These are phyloP conservation scores for Mycena capillaripes DNA, from an alignment of 768 basidiomycete genomes.

Conservation along the genomic window DNA sequence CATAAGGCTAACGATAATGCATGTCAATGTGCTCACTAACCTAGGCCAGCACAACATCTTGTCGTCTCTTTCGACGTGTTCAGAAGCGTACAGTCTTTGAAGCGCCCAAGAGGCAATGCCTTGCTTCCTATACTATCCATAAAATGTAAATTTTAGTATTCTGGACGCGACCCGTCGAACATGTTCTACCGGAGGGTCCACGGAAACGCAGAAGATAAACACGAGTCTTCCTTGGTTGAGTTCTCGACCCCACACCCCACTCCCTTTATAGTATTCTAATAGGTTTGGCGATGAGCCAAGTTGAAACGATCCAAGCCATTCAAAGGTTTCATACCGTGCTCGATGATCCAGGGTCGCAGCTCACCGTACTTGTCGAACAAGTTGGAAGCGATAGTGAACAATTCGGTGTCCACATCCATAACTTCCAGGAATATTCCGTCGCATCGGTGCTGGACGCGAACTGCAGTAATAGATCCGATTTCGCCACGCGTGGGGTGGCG, in stretches of 20 bases:
- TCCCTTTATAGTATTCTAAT: slow-evolving; percentile 27
- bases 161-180: neutral
- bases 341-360: no score
- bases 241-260: slow-evolving; percentile 26
- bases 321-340: no score
- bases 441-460: neutral
- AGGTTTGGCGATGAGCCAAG: no score
- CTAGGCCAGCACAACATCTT: slow-evolving; percentile 27
- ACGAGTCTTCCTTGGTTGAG: slow-evolving; percentile 10
- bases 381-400: slow-evolving; percentile 15
- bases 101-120: slow-evolving; percentile 22
- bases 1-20: neutral
- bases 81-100: slow-evolving; percentile 14
- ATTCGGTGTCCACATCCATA: slow-evolving; percentile 15
- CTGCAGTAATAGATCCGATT: slow-evolving; percentile 2
- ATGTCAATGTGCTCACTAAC: neutral
- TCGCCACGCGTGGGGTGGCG: slow-evolving; percentile 3
- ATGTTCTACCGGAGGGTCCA: slow-evolving; percentile 2
- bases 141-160: neutral
- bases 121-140: slow-evolving; percentile 17
- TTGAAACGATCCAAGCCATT: no score
- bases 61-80: slow-evolving; percentile 17
- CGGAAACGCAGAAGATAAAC: slow-evolving; percentile 5
- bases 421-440: slow-evolving; percentile 11
- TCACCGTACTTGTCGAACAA: slow-evolving; percentile 25